These are phyloP conservation scores for Trichophyton simii DNA, from an alignment of 2,329 filamentous ascomycete species.

Conservation along the genomic window DNA sequence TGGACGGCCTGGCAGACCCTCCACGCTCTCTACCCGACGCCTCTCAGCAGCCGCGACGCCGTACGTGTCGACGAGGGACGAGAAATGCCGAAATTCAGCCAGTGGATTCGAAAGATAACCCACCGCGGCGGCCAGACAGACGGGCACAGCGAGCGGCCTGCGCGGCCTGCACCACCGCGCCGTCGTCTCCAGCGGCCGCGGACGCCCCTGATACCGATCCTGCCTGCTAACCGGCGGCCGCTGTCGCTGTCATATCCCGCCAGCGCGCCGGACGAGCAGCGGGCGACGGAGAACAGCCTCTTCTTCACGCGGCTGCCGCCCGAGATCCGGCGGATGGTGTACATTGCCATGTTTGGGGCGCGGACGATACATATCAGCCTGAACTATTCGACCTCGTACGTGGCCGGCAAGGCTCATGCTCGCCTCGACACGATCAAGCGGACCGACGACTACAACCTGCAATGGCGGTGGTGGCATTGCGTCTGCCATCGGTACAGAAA, in stretches of 20 bases:
- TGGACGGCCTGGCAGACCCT: not conserved
- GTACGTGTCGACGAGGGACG: not conserved
- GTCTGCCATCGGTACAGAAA: not conserved
- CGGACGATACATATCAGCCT: not conserved
- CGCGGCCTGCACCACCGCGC: not conserved
- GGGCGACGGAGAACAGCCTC: not conserved
- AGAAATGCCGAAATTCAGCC: not conserved
- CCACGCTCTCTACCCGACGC: not conserved
- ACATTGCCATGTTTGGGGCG: not conserved
- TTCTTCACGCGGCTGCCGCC: not conserved
- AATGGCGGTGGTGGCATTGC: not conserved
- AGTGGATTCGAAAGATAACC: not conserved
- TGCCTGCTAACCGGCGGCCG: not conserved
- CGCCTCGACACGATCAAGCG: not conserved
- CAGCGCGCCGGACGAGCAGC: not conserved
- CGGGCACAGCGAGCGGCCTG: not conserved
- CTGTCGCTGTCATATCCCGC: not conserved
- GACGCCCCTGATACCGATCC: not conserved
- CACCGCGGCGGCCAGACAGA: not conserved
- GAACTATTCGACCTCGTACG: not conserved
- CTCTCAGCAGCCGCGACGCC: not conserved
- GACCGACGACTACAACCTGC: not conserved
- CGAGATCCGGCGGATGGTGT: not conserved
- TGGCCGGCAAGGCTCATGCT: not conserved
- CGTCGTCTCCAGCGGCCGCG: not conserved